Evolutionary conservation across 768 basidiomycete genomes (phyloP).

Genomic region (Coprinopsis strossmayeri): DNA sequence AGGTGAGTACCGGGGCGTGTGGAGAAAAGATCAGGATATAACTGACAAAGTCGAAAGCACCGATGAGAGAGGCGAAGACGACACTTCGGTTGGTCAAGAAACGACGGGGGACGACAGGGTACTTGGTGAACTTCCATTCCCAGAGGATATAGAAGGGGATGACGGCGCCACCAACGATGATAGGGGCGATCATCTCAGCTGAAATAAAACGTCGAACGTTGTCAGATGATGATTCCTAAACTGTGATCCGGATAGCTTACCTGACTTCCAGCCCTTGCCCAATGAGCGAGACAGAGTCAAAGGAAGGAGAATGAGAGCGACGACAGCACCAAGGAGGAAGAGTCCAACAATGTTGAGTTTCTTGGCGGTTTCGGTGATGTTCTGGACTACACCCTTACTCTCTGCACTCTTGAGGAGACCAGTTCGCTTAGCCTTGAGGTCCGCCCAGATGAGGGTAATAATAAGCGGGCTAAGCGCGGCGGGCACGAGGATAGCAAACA

Average conservation of each 20-base stretch:
- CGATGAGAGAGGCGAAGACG: slow-evolving; percentile 51
- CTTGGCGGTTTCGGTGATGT: slow-evolving; percentile 19
- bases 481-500: slow-evolving; percentile 54
- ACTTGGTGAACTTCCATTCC: slow-evolving; percentile 43
- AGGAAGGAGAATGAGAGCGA: slow-evolving; percentile 49
- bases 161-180: slow-evolving; percentile 38
- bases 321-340: slow-evolving; percentile 39
- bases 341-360: slow-evolving; percentile 47
- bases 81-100: slow-evolving; percentile 57
- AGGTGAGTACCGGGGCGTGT: no score
- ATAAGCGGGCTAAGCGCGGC: slow-evolving; percentile 45
- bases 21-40: neutral
- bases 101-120: slow-evolving; percentile 55
- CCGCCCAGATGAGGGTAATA: slow-evolving; percentile 48
- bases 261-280: slow-evolving; percentile 36
- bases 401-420: slow-evolving; percentile 15
- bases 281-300: slow-evolving; percentile 41
- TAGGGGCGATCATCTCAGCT: slow-evolving; percentile 48
- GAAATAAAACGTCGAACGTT: neutral
- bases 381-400: slow-evolving; percentile 13
- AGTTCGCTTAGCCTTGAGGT: slow-evolving; percentile 36
- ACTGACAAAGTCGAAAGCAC: slow-evolving; percentile 57
- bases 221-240: no score
- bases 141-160: slow-evolving; percentile 38
- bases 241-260: slow-evolving; percentile 26